Evolutionary conservation across 441 rosid genomes (phyloP), one percentile per base, ranked within the genome.

Genomic region (Eruca vesicaria): DNA sequence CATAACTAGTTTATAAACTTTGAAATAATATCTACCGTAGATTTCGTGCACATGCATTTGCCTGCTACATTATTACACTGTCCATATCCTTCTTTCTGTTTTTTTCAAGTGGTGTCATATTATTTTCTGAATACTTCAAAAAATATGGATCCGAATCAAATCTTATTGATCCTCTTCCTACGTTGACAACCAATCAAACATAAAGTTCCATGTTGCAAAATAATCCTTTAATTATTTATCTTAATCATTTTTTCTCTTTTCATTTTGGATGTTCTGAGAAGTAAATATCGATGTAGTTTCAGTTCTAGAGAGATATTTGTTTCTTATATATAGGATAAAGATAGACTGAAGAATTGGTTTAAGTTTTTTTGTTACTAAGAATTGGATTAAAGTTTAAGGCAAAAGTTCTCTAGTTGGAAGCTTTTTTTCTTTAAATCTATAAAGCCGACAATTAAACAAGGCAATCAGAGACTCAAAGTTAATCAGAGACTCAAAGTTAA

Each of bases 131-230:
- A 33, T 57, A 6, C 26, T 21, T 29, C 15, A 53, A 60, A 63
- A 21, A 63, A 20, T 63, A 41, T 31, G 71, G 15, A 53, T 7
- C 38, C 65, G 66, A 20, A 76, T 76, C 61, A 69, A 69, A 76
- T 76, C 75, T 63, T 56, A 31, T 55, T 31, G 79, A 69, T 76
- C 70, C 55, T 62, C 66, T 63, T 69, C 60, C 61, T 31, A 76
- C 66, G 38, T 41, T 63, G 32, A 64, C 71, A 75, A 31, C 79
- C 28, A 76, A 69, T 76, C 79, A 69, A 63, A 69, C 66, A 63
- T 41, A 76, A 64, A 69, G 61, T 63, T 55, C 16, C 21, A 56
- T 50, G 21, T 29, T 56, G 9, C 23, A 19, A 19, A 9, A 41
- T 3, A 15, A 63, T 41, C 45, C 29, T 31, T 69, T 55, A 15